Evolutionary conservation across 2,329 filamentous ascomycete genomes (phyloP).

Genomic region (Aureobasidium leucospermi): DNA sequence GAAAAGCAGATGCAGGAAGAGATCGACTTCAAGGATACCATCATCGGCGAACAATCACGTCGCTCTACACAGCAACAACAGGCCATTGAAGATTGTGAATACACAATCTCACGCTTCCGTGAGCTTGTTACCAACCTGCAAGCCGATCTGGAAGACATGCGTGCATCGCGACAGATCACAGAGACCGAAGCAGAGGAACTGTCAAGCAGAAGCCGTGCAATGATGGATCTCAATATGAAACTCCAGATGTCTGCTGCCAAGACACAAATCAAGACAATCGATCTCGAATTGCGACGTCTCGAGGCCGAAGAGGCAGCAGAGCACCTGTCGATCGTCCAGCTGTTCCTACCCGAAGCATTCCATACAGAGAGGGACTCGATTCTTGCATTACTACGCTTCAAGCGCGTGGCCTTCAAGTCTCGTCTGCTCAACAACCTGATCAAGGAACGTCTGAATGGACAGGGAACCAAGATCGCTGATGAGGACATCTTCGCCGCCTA

Average conservation of each 20-base stretch:
- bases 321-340: conserved; percentile 78
- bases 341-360: conserved; percentile 82
- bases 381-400: conserved; percentile 81
- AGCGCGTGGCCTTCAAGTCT: conserved; percentile 81
- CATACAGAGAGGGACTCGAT: conserved; percentile 76
- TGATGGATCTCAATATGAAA: conserved; percentile 96
- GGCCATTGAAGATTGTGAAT: conserved; percentile 77
- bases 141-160: conserved; percentile 82
- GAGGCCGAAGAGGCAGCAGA: conserved; percentile 84
- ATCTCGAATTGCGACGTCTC: conserved; percentile 77
- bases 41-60: conserved; percentile 75
- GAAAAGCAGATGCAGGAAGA: conserved; percentile 94
- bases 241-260: conserved; percentile 84
- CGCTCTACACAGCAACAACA: conserved; percentile 70
- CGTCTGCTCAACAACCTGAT: conserved; percentile 69
- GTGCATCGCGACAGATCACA: conserved; percentile 83
- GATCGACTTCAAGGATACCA: conserved; percentile 75
- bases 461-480: conserved; percentile 59
- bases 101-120: conserved; percentile 79
- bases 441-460: conserved; percentile 66
- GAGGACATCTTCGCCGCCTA: conserved; percentile 75
- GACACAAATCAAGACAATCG: conserved; percentile 89
- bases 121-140: conserved; percentile 82
- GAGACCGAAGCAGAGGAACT: conserved; percentile 90
- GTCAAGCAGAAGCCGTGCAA: conserved; percentile 77